Evolutionary conservation across 495 filamentous ascomycete species (phyloP).

Genomic region (Geopyxis carbonaria): DNA sequence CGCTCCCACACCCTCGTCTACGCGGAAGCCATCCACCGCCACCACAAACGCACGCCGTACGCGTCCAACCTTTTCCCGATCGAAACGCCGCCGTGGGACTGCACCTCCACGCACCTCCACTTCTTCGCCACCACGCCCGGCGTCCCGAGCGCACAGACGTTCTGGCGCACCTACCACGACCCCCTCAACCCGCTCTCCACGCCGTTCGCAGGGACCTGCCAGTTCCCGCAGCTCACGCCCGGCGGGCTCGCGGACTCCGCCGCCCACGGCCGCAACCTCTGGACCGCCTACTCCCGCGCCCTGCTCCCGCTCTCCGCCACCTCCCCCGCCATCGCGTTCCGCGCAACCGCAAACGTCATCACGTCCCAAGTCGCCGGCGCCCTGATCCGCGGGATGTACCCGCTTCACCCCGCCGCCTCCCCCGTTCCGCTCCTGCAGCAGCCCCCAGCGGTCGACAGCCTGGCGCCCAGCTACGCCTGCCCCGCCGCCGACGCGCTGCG

Average conservation of each 20-base stretch:
- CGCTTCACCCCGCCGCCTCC: slow-evolving; percentile 17
- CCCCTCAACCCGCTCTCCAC: slow-evolving; percentile 41
- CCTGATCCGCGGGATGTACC: slow-evolving; percentile 44
- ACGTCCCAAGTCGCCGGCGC: slow-evolving; percentile 53
- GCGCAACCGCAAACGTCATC: slow-evolving; percentile 53
- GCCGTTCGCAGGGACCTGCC: slow-evolving; percentile 46
- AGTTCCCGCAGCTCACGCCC: slow-evolving; percentile 54
- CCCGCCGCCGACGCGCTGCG: slow-evolving; percentile 30
- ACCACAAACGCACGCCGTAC: slow-evolving; percentile 60
- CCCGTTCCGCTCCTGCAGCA: slow-evolving; percentile 25
- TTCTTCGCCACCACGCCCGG: slow-evolving; percentile 20
- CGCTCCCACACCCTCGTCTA: slow-evolving; percentile 44
- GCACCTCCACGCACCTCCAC: slow-evolving; percentile 25
- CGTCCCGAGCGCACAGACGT: slow-evolving; percentile 30
- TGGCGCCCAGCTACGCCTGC: slow-evolving; percentile 49
- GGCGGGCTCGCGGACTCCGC: slow-evolving; percentile 46
- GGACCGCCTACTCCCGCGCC: slow-evolving; percentile 43
- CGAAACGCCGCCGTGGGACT: slow-evolving; percentile 49
- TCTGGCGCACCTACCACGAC: slow-evolving; percentile 41
- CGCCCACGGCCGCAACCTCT: slow-evolving; percentile 48
- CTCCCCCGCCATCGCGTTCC: slow-evolving; percentile 31
- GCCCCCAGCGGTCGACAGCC: slow-evolving; percentile 37
- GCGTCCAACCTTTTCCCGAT: slow-evolving; percentile 47
- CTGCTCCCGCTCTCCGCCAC: slow-evolving; percentile 36
- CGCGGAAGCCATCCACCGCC: slow-evolving; percentile 55